Evolutionary conservation across 2,329 filamentous ascomycete species (phyloP), one percentile per base, ranked within the genome.

Genomic region (Geosmithia morbida): DNA sequence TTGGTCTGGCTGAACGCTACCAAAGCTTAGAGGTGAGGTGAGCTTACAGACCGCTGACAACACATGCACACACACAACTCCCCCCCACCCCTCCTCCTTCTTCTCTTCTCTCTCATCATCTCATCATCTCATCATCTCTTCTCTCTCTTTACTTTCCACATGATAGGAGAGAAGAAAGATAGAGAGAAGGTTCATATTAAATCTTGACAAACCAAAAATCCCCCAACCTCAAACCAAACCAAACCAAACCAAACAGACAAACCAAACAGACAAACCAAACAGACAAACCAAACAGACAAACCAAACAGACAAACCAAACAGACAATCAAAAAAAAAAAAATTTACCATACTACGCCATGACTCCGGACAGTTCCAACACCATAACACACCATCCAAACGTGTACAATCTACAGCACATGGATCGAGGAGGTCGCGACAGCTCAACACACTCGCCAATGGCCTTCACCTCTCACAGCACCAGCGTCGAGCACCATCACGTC

Each of bases 381-480:
- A 63, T 69, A 49, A 66, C 65, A 13, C 64, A 67, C 53, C 67
- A 70, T 48, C 66, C 68, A 29, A 66, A 69, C 49, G 61, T 66
- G n/a, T 68, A 69, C 51, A 61, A 64, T 29, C 57, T 69, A 17
- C 64, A 64, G 41, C 56, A 66, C 46, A 56, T 62, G 10, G 55
- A 59, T 50, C 52, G 73, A 70, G 41, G 57, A 60, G 30, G 54
- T 60, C 10, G 53, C 55, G 19, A 51, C 57, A 4, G 52, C 52
- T 5, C 59, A 62, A 16, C 10, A 64, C 66, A 22, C 17, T 10
- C 26, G 8, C 22, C 46, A 14, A n/a, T 22, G 10, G 16, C 57
- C 59, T 10, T 53, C 50, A 14, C 45, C 51, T 29, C 51, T 49
- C 44, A 54, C 17, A 73, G 70, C 53, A 74, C 70, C 7, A 68